A percentile compares a stretch with the other conserved stretches of the same genome.
Conservation (phyloP, 2,329 filamentous ascomycete species). For the Sarocladiaceae sp. region DNA sequence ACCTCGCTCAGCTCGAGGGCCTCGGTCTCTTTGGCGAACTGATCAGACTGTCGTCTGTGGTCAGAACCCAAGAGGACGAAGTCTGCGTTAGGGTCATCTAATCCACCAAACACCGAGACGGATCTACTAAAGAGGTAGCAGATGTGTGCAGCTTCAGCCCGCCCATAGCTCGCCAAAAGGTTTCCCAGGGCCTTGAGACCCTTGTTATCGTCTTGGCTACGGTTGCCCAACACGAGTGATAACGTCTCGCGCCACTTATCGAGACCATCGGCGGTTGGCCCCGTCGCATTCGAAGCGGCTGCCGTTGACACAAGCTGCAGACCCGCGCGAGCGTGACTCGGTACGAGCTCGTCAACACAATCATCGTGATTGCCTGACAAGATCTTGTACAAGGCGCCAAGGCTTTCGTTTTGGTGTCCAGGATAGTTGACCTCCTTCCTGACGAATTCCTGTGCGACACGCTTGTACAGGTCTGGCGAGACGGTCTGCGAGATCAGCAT, state of each 20-base stretch:
- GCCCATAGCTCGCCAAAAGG: slow-evolving; percentile 76
- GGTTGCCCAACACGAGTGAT: slow-evolving; percentile 78
- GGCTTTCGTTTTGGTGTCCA: slow-evolving; percentile 73
- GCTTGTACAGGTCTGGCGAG: slow-evolving; percentile 80
- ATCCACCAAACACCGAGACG: slow-evolving; percentile 66
- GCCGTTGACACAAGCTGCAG: slow-evolving; percentile 84
- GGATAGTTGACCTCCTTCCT: slow-evolving; percentile 85
- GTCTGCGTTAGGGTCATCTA: slow-evolving; percentile 71
- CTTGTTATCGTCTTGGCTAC: slow-evolving; percentile 70
- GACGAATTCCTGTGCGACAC: slow-evolving; percentile 92
- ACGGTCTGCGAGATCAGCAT: slow-evolving; percentile 77
- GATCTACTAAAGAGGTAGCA: slow-evolving; percentile 84
- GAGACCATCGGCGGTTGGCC: slow-evolving; percentile 46
- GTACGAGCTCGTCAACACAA: slow-evolving; percentile 91
- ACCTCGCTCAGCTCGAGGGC: slow-evolving; percentile 91
- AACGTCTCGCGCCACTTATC: slow-evolving; percentile 94
- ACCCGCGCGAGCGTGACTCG: slow-evolving; percentile 83
- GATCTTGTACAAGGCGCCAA: slow-evolving; percentile 88
- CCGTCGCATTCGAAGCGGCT: slow-evolving; percentile 33
- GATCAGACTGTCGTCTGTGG: slow-evolving; percentile 62
- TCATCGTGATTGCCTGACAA: slow-evolving; percentile 92
- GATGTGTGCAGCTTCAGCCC: slow-evolving; percentile 85
- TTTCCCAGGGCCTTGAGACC: slow-evolving; percentile 76
- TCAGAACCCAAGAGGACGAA: slow-evolving; percentile 84
- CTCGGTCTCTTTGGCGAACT: slow-evolving; percentile 75